Conservation (phyloP, 1,284 basidiomycete species). For the Tilletia horrida region DNA sequence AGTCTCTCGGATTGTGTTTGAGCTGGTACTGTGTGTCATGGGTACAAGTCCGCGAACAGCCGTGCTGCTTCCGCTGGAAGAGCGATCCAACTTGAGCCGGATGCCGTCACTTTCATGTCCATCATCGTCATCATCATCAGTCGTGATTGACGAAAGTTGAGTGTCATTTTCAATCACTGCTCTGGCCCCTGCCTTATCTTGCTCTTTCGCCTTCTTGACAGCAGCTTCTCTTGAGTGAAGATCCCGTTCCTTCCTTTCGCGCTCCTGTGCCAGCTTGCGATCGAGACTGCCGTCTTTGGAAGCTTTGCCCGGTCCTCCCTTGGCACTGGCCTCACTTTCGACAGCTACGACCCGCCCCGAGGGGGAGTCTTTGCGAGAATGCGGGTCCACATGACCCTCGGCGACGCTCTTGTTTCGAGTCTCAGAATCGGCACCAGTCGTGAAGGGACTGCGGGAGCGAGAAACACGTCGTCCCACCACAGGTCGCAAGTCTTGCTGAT, state of each 20-base stretch:
- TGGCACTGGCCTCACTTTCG: conserved; percentile 14
- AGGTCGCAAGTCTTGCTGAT: background rate
- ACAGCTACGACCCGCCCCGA: background rate
- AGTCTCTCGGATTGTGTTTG: background rate
- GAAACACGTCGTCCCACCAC: too few species aligned
- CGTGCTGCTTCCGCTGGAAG: too few species aligned
- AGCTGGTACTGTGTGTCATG: background rate
- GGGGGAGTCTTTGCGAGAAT: conserved; percentile 13
- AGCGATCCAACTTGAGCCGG: background rate
- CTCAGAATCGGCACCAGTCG: background rate
- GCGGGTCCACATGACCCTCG: background rate
- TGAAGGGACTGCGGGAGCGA: background rate
- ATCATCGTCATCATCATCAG: conserved; percentile 5
- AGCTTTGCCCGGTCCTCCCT: background rate
- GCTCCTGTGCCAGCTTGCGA: conserved; percentile 4
- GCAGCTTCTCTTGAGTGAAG: background rate
- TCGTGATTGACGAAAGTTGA: background rate
- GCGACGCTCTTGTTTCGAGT: background rate
- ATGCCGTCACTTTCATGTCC: background rate
- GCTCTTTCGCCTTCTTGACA: background rate
- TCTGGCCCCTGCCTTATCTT: background rate
- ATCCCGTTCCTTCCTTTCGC: background rate
- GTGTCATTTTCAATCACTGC: background rate
- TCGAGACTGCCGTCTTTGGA: conserved; percentile 13
- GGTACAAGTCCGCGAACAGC: background rate